A percentile compares a stretch with the other conserved stretches of the same genome.
These are phyloP conservation scores for Pseudocercospora pini-densiflorae DNA, from an alignment of 2,329 filamentous ascomycete genomes.

Conservation along the genomic window DNA sequence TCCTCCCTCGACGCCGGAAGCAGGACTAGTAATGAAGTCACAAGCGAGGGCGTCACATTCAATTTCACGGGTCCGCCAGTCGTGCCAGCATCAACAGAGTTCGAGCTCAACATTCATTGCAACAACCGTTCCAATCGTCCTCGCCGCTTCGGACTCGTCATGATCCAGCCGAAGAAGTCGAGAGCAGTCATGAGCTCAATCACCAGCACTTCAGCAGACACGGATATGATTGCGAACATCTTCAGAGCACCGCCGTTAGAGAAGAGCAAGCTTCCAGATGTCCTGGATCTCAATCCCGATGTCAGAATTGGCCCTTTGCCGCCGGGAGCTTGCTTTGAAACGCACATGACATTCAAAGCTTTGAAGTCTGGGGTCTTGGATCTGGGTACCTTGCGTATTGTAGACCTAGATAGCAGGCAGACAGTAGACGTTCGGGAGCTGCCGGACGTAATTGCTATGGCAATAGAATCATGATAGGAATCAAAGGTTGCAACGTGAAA, in stretches of 20 bases:
- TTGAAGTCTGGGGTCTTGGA: constrained; percentile 67
- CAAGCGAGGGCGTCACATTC: constrained; percentile 66
- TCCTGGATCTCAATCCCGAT: constrained; percentile 77
- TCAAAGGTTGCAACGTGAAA: neutral
- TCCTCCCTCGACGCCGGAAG: constrained; percentile 13
- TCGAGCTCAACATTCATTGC: constrained; percentile 75
- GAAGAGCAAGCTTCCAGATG: constrained; percentile 65
- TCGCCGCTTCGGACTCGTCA: constrained; percentile 71
- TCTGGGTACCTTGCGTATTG: constrained; percentile 73
- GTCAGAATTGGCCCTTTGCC: constrained; percentile 73
- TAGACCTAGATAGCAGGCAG: constrained; percentile 75
- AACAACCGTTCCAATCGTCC: constrained; percentile 69
- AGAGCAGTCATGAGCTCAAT: neutral
- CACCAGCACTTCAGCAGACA: constrained; percentile 11
- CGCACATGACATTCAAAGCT: constrained; percentile 73
- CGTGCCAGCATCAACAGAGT: constrained; percentile 67
- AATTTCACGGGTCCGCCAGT: constrained; percentile 69
- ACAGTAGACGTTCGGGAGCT: constrained; percentile 77
- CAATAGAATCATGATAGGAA: constrained; percentile 7
- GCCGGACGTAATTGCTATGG: constrained; percentile 64
- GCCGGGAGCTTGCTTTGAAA: constrained; percentile 73
- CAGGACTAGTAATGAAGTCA: neutral
- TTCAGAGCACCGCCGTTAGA: constrained; percentile 26
- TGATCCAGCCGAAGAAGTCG: constrained; percentile 24
- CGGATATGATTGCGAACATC: constrained; percentile 23